Evolutionary conservation across 2,329 filamentous ascomycete species (phyloP), one percentile per base, ranked within the genome.

Genomic region (Colletotrichum tanaceti): DNA sequence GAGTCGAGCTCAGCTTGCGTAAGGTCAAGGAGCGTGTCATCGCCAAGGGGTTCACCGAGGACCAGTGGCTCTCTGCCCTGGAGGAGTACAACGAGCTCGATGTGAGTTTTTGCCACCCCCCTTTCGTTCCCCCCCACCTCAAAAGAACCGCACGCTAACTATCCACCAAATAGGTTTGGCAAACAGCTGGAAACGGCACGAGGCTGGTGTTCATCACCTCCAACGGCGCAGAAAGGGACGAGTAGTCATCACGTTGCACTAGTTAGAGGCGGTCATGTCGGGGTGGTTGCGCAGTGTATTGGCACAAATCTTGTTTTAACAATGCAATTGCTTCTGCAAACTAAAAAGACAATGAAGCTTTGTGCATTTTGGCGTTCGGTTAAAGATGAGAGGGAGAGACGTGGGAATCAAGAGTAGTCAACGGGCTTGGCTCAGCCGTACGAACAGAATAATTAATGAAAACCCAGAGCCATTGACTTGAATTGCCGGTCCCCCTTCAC

Each of bases 21-120:
- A 92, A 93, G 80, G 93, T 99, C 69, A 89, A 94, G 78, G 94
- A 98, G 80, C 85, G 96, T 72, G 94, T 99, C 38, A 86, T 98
- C 74, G 96, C 94, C 61, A 98, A 97, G 86, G 96, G 96, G 3
- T 99, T 98, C 80, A 99, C 95, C 0, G 91, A 94, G 72, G 93
- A 98, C 79, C 94, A 99, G 80, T 94, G 97, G 82, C 86, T 92
- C 75, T 87, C 88, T 73, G 91, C 94, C 22, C 85, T 99, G 77
- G 91, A 97, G 71, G 95, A 97, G 83, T 98, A 99, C 80, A 90
- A 93, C 3, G 84, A 88, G 72, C 82, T 97, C 70, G 92, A 97
- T 84, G 96, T 98, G 84, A 93, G 94, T 91, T 59, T 47, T 22
- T 16, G 11, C 7, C 18, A 41, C 39, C n/a, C 5, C 5, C 6